Evolutionary conservation across 495 filamentous ascomycete species (phyloP), one percentile per base, ranked within the genome.

Genomic region (Aspergillus bridgeri): DNA sequence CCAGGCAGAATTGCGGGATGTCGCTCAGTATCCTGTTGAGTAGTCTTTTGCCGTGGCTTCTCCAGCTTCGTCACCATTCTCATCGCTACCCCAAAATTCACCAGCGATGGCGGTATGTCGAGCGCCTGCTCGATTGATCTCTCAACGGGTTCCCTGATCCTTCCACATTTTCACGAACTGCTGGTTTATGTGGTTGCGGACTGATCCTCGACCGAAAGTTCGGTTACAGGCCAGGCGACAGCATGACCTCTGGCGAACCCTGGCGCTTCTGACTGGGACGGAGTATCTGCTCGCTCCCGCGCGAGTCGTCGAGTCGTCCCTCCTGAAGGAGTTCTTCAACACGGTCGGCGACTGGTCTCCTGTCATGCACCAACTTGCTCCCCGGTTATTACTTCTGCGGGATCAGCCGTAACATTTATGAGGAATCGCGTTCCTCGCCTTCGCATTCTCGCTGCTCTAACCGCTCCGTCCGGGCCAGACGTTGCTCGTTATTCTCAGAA

Each of bases 41-140:
- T 4, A 19, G 20, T 20, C 20, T 19, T 21, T 18, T 18, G 46
- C 46, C 46, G 46, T 48, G 46, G 22, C 5, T 48, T 18, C 46
- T 48, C 46, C 4, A 18, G 6, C 46, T 23, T 48, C 18, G 22
- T 48, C 46, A 22, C 18, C 46, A 22, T 22, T 18, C 46, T 23
- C 18, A 48, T 48, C 46, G 46, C 46, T 48, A 48, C 46, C 46
- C 46, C 46, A 48, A 5, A 48, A 13, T 4, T 48, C 5, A 48
- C 22, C 46, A 7, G 46, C 46, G 46, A 48, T 48, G 46, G 46
- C 46, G 11, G 46, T 18, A 48, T 48, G 6, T 19, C 46, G 46
- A 48, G 46, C 22, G 22, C 46, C 46, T 19, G 46, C 46, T 18
- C 46, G 46, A 48, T 48, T 48, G 46, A 48, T 48, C 46, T 48